phyloP scores from a whole-genome alignment of 257 asterid species.

The Jacaranda mimosifolia region DNA sequence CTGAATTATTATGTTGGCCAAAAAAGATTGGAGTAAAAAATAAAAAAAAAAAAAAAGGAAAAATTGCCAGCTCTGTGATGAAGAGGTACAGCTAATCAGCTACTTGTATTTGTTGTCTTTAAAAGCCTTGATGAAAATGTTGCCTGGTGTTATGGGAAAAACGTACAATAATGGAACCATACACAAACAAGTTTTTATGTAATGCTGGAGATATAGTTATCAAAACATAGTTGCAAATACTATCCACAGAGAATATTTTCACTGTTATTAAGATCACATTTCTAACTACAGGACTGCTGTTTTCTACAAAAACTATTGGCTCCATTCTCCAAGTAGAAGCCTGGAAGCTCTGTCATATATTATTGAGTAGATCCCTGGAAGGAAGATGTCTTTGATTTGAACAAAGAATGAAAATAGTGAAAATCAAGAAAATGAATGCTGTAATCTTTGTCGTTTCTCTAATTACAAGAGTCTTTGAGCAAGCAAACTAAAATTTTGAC shows the following conservation, averaged over 20 bases:
- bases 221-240: background rate
- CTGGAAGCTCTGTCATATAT: too few species aligned
- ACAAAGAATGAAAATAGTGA: too few species aligned
- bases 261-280: too few species aligned
- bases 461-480: background rate
- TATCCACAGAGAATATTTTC: too few species aligned
- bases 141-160: conserved; percentile 4
- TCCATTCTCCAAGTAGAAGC: too few species aligned
- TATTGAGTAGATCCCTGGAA: too few species aligned
- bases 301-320: too few species aligned
- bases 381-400: too few species aligned
- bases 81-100: conserved; percentile 35
- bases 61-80: conserved; percentile 37
- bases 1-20: conserved; percentile 26
- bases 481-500: background rate
- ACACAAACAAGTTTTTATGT: background rate
- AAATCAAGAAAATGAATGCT: background rate
- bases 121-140: conserved; percentile 32
- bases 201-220: background rate
- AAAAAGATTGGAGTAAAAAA: background rate
- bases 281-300: too few species aligned
- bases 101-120: conserved; percentile 1
- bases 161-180: background rate
- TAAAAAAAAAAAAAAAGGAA: background rate
- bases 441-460: conserved; percentile 5